Evolutionary conservation across 2,329 filamentous ascomycete genomes (phyloP), one percentile per base, ranked within the genome.

Genomic region (Xenosphaeropsis pyriputrescens): DNA sequence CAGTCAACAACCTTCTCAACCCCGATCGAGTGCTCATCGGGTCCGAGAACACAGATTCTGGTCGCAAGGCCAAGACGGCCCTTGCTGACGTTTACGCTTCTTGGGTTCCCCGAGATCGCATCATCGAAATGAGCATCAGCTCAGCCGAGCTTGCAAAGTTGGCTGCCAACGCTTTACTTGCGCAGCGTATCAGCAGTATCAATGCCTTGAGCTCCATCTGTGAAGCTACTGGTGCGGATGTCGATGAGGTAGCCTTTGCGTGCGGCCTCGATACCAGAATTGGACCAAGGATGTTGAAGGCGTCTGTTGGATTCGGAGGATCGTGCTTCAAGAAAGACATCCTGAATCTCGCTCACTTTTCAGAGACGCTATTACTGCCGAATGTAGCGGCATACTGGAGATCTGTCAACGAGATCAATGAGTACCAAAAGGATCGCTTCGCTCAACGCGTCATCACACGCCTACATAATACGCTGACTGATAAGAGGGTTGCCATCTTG

Each of bases 171-270:
- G 79, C 80, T 2, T 76, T 89, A 70, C 66, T 89, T 7, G 83
- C 83, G 1, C 83, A 89, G 59, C 70, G 82, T 36, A 82, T 89
- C 50, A 81, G 75, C 52, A 84, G 76, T 57, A 85, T 89, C 61
- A 89, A 88, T 58, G 77, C 79, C 11, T 71, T 89, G 41, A 81
- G 77, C n/a, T 79, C 81, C 4, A 74, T 89, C 19, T 89, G 83
- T 54, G 83, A 88, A 57, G 70, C 70, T 43, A 80, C 77, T 0
- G 81, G 80, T 13, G 83, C 82, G 11, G 75, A 85, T 48, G 70
- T 88, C n/a, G 68, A 78, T 43, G 79, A 86, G 56, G 70, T 89
- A 2, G 69, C 79, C 12, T 62, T 64, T 29, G 72, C 76, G 5
- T 67, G 83, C 19, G 83, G 83, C 36, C 63, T 75, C 29, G 83